phyloP scores from a whole-genome alignment of 225 moss, liverwort and hornwort genomes.

The Ulota crispa region DNA sequence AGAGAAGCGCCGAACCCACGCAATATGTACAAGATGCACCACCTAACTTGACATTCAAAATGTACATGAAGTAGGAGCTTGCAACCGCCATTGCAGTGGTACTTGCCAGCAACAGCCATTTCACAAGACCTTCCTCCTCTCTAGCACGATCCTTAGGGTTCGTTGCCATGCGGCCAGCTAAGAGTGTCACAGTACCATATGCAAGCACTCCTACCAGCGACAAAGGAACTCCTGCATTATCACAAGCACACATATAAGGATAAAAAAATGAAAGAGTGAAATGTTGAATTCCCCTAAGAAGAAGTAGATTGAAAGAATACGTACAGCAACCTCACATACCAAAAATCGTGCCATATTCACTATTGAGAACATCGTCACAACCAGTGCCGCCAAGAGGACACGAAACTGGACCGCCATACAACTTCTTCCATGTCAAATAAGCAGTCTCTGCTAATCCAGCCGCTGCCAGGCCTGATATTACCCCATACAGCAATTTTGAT shows the following conservation, averaged over 20 bases:
- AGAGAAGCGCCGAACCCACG: constrained; percentile 85
- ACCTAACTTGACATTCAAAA: constrained; percentile 71
- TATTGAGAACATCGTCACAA: constrained; percentile 89
- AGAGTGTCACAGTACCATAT: constrained; percentile 56
- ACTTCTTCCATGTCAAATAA: constrained; percentile 83
- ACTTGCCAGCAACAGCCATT: constrained; percentile 76
- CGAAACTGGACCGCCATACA: constrained; percentile 67
- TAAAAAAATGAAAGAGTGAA: not conserved
- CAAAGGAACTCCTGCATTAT: constrained; percentile 75
- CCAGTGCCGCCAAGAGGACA: constrained; percentile 65
- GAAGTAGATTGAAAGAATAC: not conserved
- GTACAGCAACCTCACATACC: constrained; percentile 40
- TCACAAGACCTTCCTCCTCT: constrained; percentile 61
- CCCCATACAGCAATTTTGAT: constrained; percentile 65
- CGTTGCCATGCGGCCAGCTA: constrained; percentile 63
- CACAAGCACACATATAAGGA: not conserved
- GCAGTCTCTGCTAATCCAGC: constrained; percentile 76
- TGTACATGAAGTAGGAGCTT: constrained; percentile 90
- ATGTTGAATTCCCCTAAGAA: not conserved
- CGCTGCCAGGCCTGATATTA: constrained; percentile 73
- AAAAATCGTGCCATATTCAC: constrained; percentile 75
- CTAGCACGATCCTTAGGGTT: constrained; percentile 43
- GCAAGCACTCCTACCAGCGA: constrained; percentile 79
- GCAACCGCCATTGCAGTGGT: constrained; percentile 80
- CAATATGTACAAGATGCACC: constrained; percentile 96